phyloP scores from a whole-genome alignment of 202 grass and related monocot genomes.

The Dendrocalamus latiflorus region DNA sequence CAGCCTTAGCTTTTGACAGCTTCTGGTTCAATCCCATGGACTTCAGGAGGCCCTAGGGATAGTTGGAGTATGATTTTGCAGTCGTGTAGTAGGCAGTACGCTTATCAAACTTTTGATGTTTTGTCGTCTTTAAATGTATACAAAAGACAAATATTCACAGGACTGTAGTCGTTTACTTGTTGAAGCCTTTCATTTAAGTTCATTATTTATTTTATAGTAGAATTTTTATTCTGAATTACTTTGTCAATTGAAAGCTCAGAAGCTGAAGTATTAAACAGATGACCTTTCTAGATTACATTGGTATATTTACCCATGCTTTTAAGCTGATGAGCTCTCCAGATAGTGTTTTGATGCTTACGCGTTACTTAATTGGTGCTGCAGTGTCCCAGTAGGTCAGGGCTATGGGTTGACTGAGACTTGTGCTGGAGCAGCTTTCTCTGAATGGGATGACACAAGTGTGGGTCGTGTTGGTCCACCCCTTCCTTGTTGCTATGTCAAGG shows the following conservation, averaged over 20 bases:
- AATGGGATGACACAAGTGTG: constrained; percentile 69
- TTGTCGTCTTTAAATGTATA: background rate
- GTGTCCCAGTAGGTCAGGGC: constrained; percentile 85
- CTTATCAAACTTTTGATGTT: background rate
- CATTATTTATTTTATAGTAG: too few relatives aligned
- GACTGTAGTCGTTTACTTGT: background rate
- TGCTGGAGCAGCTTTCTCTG: constrained; percentile 77
- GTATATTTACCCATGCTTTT: background rate
- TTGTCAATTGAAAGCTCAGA: background rate
- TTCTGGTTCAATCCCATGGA: background rate
- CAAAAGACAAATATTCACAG: background rate
- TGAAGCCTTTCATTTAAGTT: too few relatives aligned
- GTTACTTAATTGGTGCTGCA: constrained; percentile 39
- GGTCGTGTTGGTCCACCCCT: constrained; percentile 84
- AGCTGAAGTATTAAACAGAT: background rate
- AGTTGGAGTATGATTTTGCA: background rate
- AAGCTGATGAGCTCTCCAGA: background rate
- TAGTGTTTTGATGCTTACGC: constrained; percentile 10
- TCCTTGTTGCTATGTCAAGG: constrained; percentile 91
- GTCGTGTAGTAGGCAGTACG: background rate
- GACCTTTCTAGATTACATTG: background rate
- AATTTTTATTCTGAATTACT: background rate
- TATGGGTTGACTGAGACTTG: constrained; percentile 91
- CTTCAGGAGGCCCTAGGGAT: background rate
- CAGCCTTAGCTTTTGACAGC: background rate